Percentiles rank a stretch among this genome's conserved stretches.
These are phyloP conservation scores for Dionaea muscipula DNA, from an alignment of 179 eudicot genomes.

Conservation along the genomic window DNA sequence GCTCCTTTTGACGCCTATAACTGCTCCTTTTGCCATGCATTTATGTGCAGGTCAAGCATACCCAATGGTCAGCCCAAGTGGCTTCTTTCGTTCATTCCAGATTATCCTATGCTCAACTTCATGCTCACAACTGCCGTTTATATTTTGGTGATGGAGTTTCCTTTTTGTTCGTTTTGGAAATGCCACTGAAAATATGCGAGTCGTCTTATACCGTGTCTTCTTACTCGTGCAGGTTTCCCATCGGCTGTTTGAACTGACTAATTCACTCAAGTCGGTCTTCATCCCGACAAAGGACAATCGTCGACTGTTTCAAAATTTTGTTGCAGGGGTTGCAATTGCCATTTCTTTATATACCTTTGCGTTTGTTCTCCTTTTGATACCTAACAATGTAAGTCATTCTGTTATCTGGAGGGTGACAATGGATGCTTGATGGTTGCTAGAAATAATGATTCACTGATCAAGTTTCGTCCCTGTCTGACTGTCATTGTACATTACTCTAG, in stretches of 20 bases:
- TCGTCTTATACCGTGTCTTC: background rate
- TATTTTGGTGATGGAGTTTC: slow-evolving; percentile 39
- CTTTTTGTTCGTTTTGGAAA: background rate
- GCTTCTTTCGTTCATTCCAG: slow-evolving; percentile 77
- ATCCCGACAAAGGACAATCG: slow-evolving; percentile 69
- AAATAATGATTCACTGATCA: background rate
- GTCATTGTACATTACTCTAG: too few relatives aligned
- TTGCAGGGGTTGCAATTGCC: slow-evolving; percentile 67
- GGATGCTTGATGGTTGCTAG: background rate
- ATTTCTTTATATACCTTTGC: slow-evolving; percentile 49
- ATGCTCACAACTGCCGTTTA: slow-evolving; percentile 88
- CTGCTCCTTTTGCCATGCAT: background rate
- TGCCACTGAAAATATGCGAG: background rate
- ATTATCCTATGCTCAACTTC: slow-evolving; percentile 88
- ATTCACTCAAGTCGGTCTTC: slow-evolving; percentile 58
- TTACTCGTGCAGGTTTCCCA: slow-evolving; percentile 54
- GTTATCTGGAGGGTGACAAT: background rate
- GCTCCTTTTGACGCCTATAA: too few relatives aligned
- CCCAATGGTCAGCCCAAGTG: slow-evolving; percentile 98
- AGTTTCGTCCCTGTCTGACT: background rate
- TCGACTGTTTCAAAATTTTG: slow-evolving; percentile 49
- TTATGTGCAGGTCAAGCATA: slow-evolving; percentile 49
- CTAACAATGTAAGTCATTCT: slow-evolving; percentile 23
- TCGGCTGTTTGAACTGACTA: slow-evolving; percentile 84
- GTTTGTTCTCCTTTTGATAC: slow-evolving; percentile 62